phyloP scores from a whole-genome alignment of 164 flowering plant genomes.

The Kingdonia uniflora region DNA sequence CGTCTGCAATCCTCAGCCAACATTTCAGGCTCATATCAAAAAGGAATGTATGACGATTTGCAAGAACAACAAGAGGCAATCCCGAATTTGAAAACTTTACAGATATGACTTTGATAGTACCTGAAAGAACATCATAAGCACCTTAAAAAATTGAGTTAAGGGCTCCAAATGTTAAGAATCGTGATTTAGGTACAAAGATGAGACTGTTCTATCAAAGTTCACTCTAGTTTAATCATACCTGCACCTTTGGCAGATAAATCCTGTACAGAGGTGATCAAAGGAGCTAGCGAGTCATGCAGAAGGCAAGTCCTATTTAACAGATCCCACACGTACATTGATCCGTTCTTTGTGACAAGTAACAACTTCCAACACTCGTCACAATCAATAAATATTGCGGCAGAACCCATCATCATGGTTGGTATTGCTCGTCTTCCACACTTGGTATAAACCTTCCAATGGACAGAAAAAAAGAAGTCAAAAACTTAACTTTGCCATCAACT shows the following conservation, averaged over 20 bases:
- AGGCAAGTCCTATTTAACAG: constrained; percentile 66
- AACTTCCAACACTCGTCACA: constrained; percentile 95
- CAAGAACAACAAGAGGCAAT: constrained; percentile 80
- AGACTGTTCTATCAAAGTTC: not conserved
- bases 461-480: constrained; percentile 6
- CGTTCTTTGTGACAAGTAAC: constrained; percentile 81
- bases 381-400: constrained; percentile 83
- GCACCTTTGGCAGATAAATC: constrained; percentile 49
- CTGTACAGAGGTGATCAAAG: constrained; percentile 44
- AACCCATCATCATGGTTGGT: constrained; percentile 97
- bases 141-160: not conserved
- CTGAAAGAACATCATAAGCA: constrained; percentile 24
- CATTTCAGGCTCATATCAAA: constrained; percentile 84
- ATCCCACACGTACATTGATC: constrained; percentile 85
- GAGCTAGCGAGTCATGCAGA: constrained; percentile 69
- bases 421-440: constrained; percentile 94
- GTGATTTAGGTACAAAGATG: not conserved
- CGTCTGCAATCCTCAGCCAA: constrained; percentile 96
- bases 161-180: not conserved
- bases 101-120: constrained; percentile 79
- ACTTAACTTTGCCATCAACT: too few relatives aligned
- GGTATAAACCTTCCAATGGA: constrained; percentile 61
- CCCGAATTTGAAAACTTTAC: constrained; percentile 92
- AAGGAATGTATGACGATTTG: constrained; percentile 92
- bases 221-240: constrained; percentile 26